These are phyloP conservation scores for Tolypocladium cylindrosporum DNA, from an alignment of 2,329 filamentous ascomycete genomes.

Conservation along the genomic window DNA sequence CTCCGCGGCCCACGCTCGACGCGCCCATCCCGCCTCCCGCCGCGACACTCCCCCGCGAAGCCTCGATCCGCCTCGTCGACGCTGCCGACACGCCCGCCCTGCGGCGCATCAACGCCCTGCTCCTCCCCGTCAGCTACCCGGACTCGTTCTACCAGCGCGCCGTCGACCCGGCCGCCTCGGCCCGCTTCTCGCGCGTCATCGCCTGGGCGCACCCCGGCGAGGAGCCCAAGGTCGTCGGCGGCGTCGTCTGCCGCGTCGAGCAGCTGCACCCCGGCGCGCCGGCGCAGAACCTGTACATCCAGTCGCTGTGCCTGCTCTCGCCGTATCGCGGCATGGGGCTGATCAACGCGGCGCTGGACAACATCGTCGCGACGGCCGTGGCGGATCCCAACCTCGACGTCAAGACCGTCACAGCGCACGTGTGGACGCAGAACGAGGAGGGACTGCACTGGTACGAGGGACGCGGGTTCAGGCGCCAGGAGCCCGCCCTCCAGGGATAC, in stretches of 20 bases:
- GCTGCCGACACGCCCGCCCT: conserved; percentile 45
- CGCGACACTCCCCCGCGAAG: conserved; percentile 33
- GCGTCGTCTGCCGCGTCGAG: conserved; percentile 53
- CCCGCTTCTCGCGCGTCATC: conserved; percentile 50
- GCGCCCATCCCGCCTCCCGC: conserved; percentile 12
- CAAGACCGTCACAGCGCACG: conserved; percentile 48
- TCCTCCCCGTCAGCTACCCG: conserved; percentile 54
- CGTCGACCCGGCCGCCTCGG: conserved; percentile 36
- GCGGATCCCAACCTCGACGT: conserved; percentile 27
- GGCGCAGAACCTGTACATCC: conserved; percentile 49
- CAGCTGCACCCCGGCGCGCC: conserved; percentile 8
- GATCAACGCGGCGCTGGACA: conserved; percentile 44
- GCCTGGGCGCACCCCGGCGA: conserved; percentile 39
- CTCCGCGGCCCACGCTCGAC: conserved; percentile 11
- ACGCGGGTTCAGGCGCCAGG: conserved; percentile 43
- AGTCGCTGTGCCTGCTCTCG: conserved; percentile 51
- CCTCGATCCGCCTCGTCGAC: conserved; percentile 40
- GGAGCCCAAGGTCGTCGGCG: conserved; percentile 45
- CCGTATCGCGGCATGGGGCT: conserved; percentile 53
- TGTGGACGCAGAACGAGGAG: conserved; percentile 58
- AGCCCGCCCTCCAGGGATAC: conserved; percentile 42
- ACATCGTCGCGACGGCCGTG: conserved; percentile 32
- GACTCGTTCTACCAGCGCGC: conserved; percentile 53
- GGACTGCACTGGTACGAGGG: conserved; percentile 52
- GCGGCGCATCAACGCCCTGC: conserved; percentile 53